Evolutionary conservation across 371 early-diverging fungal species (phyloP).

Genomic region (Lichtheimia corymbifera): DNA sequence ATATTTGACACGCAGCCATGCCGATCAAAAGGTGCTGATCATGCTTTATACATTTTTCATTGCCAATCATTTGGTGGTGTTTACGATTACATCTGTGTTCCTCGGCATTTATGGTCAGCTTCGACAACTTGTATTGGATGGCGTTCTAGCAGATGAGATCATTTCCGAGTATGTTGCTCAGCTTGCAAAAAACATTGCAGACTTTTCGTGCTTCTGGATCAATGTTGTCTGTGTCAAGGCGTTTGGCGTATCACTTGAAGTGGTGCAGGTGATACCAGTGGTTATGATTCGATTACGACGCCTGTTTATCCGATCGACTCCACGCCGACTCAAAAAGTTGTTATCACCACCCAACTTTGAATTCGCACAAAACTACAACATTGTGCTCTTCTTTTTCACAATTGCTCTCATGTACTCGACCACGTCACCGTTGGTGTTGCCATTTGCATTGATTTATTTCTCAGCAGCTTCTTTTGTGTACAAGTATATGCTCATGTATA

Average conservation of each 20-base stretch:
- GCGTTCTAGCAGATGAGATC: constrained; percentile 13
- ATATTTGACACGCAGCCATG: constrained; percentile 60
- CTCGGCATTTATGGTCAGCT: constrained; percentile 50
- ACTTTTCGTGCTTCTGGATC: constrained; percentile 62
- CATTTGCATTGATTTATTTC: constrained; percentile 73
- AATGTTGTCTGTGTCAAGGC: constrained; percentile 61
- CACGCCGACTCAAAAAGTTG: constrained; percentile 63
- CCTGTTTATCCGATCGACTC: constrained; percentile 62
- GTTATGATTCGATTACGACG: constrained; percentile 55
- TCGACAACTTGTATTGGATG: constrained; percentile 27
- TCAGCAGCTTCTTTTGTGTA: constrained; percentile 66
- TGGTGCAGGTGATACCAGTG: constrained; percentile 70
- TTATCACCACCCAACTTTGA: constrained; percentile 74
- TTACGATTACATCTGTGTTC: constrained; percentile 57
- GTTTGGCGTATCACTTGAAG: constrained; percentile 56
- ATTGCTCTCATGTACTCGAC: constrained; percentile 75
- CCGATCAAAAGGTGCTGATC: constrained; percentile 63
- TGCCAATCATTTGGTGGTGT: constrained; percentile 60
- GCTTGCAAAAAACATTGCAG: constrained; percentile 39
- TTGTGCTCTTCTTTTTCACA: constrained; percentile 74
- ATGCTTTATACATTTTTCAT: constrained; percentile 77
- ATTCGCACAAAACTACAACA: constrained; percentile 70
- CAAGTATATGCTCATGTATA: constrained; percentile 76
- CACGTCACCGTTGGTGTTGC: constrained; percentile 72
- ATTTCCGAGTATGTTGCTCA: constrained; percentile 25